These are phyloP conservation scores for Citeromyces hawaiiensis DNA, from an alignment of 1,139 yeast genomes.

Conservation along the genomic window DNA sequence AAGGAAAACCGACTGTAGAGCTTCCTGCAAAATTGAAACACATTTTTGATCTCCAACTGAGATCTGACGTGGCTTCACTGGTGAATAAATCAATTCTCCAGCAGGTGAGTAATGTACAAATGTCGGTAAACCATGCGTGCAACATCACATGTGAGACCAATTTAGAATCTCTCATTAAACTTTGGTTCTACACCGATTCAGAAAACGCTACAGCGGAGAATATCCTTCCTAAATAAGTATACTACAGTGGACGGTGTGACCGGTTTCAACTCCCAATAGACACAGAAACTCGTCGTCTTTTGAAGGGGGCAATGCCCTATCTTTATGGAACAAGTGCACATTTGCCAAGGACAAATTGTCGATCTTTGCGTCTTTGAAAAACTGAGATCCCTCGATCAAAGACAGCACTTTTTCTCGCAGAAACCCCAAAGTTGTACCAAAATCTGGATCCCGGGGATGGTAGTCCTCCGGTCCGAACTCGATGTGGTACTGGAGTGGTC, in stretches of 20 bases:
- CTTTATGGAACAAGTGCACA: conserved; percentile 18
- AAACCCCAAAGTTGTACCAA: conserved; percentile 55
- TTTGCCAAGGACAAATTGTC: conserved; percentile 9
- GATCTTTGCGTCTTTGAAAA: conserved; percentile 19
- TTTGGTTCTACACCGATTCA: background rate
- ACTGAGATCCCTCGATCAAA: conserved; percentile 38
- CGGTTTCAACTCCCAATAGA: conserved; percentile 53
- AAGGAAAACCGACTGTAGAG: conserved; percentile 13
- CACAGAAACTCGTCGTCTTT: conserved; percentile 40
- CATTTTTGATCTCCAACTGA: conserved; percentile 37
- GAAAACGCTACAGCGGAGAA: background rate
- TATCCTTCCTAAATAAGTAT: conserved; percentile 10
- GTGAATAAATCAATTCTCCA: conserved; percentile 30
- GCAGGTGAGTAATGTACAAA: background rate
- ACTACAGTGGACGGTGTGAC: conserved; percentile 41
- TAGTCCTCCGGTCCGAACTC: conserved; percentile 79
- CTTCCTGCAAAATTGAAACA: conserved; percentile 39
- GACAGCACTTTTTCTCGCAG: conserved; percentile 38
- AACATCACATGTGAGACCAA: background rate
- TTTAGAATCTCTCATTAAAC: background rate
- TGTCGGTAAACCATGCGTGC: background rate
- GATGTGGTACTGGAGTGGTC: conserved; percentile 46
- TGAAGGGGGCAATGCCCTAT: conserved; percentile 9
- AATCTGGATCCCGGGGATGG: conserved; percentile 44
- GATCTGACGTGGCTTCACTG: conserved; percentile 44